Evolutionary conservation across 148 eudicot genomes (phyloP), one percentile per base, ranked within the genome.

Genomic region (Amaranthus palmeri): DNA sequence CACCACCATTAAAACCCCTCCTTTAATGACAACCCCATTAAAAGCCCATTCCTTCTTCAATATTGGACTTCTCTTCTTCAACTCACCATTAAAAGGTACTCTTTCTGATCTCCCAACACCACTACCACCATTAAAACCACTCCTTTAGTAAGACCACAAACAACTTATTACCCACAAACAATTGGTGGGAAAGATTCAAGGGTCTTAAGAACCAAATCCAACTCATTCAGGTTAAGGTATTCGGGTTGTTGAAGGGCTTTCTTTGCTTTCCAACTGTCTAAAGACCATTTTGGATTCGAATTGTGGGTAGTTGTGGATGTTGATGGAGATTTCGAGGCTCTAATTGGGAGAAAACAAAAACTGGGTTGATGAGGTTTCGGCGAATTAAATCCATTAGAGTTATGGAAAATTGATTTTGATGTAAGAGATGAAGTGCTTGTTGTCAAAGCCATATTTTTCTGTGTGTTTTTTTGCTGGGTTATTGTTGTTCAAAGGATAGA

Each of bases 141-240:
- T n/a, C n/a, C n/a, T n/a, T n/a, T n/a, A n/a, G n/a, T n/a, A n/a
- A n/a, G n/a, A n/a, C n/a, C n/a, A n/a, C n/a, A n/a, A n/a, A n/a
- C n/a, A n/a, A n/a, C n/a, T n/a, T n/a, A n/a, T n/a, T n/a, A n/a
- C n/a, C n/a, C n/a, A n/a, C n/a, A n/a, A n/a, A 87, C 96, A 14
- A 90, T 81, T 4, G 88, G 96, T 0, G 96, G 96, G 68, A 86
- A 87, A 7, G 90, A 78, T 18, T 82, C 82, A 0, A 87, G 82
- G 52, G 83, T 83, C 49, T 87, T 77, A 17, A 90, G 71, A 9
- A 90, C 96, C 41, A 77, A 63, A 0, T 81, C 83, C 8, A 90
- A 77, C 66, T 78, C 82, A 4, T 9, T 56, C 42, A 81, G 36
- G 67, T 84, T 67, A 0, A 92, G 88, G 83, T 90, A 90, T 3